Evolutionary conservation across 768 basidiomycete genomes (phyloP).

Genomic region (Tylopilus vinaceipallidus): DNA sequence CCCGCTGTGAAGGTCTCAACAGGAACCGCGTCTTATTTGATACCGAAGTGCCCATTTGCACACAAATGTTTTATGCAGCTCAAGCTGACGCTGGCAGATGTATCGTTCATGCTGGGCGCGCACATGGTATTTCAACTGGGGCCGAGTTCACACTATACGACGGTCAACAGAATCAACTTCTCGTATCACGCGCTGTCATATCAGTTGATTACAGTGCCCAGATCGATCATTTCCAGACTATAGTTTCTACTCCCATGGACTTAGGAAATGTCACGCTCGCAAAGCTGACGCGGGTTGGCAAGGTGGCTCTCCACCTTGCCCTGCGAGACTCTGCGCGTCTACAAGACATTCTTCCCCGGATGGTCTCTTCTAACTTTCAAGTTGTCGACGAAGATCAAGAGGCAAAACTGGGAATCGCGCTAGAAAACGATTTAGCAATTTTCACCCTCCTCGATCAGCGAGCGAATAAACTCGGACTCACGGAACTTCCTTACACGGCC

Average conservation of each 20-base stretch:
- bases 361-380: background rate
- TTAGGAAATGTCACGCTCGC: background rate
- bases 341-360: background rate
- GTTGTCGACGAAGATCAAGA: background rate
- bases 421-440: background rate
- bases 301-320: background rate
- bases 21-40: slow-evolving; percentile 24
- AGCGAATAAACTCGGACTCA: background rate
- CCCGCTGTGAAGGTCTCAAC: slow-evolving; percentile 28
- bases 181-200: background rate
- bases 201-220: background rate
- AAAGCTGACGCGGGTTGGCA: background rate
- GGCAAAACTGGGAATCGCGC: slow-evolving; percentile 1
- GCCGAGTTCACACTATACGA: slow-evolving; percentile 20
- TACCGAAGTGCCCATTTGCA: slow-evolving; percentile 7
- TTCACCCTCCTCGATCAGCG: background rate
- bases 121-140: slow-evolving; percentile 22
- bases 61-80: background rate
- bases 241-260: background rate
- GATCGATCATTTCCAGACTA: slow-evolving; percentile 18
- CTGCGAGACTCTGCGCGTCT: background rate
- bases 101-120: slow-evolving; percentile 16
- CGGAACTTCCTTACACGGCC: background rate
- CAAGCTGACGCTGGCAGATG: too few species aligned
- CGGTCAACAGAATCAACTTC: background rate